Evolutionary conservation across 1,139 yeast genomes (phyloP).

Genomic region (Entelexis sorbosivorans): DNA sequence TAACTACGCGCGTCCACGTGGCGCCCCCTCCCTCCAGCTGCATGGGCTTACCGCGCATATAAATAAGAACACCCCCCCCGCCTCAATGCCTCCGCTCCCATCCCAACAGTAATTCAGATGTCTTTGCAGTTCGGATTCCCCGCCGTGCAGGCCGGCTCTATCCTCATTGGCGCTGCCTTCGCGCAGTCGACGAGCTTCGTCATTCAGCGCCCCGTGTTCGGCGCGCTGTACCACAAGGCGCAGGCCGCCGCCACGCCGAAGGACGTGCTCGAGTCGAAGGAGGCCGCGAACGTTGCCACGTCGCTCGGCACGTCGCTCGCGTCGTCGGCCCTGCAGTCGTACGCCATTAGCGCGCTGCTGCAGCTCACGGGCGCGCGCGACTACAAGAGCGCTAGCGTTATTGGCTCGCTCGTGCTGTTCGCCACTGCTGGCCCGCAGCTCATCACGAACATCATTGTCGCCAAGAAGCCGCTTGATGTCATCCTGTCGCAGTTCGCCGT

Average conservation of each 20-base stretch:
- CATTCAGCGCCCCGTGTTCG: constrained; percentile 34
- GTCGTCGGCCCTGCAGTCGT: constrained; percentile 34
- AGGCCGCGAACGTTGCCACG: constrained; percentile 33
- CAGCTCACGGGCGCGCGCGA: constrained; percentile 33
- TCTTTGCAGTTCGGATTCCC: constrained; percentile 24
- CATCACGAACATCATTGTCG: constrained; percentile 30
- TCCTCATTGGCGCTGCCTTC: constrained; percentile 36
- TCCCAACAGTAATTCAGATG: constrained; percentile 12
- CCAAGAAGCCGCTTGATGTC: constrained; percentile 32
- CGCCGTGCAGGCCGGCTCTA: constrained; percentile 29
- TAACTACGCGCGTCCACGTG: constrained; percentile 7
- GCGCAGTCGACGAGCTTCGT: constrained; percentile 32
- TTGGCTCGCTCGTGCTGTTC: constrained; percentile 35
- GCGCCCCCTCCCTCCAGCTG: not conserved
- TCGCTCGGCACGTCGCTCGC: constrained; percentile 31
- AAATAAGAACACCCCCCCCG: not conserved
- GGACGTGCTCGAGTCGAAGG: constrained; percentile 32
- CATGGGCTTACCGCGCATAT: not conserved
- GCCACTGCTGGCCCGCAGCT: constrained; percentile 33
- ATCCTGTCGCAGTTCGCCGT: constrained; percentile 30
- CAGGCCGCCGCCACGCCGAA: constrained; percentile 29
- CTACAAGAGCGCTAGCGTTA: constrained; percentile 34
- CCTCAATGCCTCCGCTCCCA: not conserved
- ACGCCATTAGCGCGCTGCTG: constrained; percentile 35
- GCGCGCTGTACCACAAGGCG: constrained; percentile 34